These are phyloP conservation scores for Lavandula angustifolia DNA, from an alignment of 257 asterid species.

Conservation along the genomic window DNA sequence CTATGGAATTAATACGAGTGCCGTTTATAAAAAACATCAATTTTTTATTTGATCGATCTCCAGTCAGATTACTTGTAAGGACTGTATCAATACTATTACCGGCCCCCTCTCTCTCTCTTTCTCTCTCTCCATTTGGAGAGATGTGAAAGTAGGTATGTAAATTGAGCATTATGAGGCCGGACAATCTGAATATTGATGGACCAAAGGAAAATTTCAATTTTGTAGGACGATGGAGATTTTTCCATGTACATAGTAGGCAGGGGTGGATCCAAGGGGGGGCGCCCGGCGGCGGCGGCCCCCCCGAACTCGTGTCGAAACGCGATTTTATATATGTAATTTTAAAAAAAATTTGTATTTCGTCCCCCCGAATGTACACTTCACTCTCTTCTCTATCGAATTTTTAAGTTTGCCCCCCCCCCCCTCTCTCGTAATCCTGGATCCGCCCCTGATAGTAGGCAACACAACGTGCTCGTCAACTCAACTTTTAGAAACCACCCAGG, in stretches of 20 bases:
- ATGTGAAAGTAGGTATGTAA: neutral
- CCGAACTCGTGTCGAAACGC: too few relatives aligned
- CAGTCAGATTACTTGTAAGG: too few relatives aligned
- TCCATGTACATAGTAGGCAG: slow-evolving; percentile 4
- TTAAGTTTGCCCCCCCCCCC: too few relatives aligned
- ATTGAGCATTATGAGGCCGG: neutral
- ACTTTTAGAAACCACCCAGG: slow-evolving; percentile 8
- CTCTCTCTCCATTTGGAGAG: neutral
- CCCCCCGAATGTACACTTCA: too few relatives aligned
- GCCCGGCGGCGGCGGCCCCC: too few relatives aligned
- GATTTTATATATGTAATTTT: too few relatives aligned
- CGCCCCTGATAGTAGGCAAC: slow-evolving; percentile 25
- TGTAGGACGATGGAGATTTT: slow-evolving; percentile 12
- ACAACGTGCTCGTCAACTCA: slow-evolving; percentile 32
- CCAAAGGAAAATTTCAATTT: neutral
- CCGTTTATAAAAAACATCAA: slow-evolving; percentile 10
- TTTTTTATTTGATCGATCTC: too few relatives aligned
- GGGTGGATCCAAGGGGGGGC: too few relatives aligned
- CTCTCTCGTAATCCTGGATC: too few relatives aligned
- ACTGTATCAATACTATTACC: too few relatives aligned
- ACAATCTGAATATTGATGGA: slow-evolving; percentile 22
- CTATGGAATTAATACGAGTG: neutral
- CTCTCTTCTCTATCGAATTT: too few relatives aligned
- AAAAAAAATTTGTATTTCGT: too few relatives aligned
- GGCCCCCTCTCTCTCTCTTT: neutral